Evolutionary conservation across 2,329 filamentous ascomycete species (phyloP), one percentile per base, ranked within the genome.

Genomic region (Incumbomyces delicatus): DNA sequence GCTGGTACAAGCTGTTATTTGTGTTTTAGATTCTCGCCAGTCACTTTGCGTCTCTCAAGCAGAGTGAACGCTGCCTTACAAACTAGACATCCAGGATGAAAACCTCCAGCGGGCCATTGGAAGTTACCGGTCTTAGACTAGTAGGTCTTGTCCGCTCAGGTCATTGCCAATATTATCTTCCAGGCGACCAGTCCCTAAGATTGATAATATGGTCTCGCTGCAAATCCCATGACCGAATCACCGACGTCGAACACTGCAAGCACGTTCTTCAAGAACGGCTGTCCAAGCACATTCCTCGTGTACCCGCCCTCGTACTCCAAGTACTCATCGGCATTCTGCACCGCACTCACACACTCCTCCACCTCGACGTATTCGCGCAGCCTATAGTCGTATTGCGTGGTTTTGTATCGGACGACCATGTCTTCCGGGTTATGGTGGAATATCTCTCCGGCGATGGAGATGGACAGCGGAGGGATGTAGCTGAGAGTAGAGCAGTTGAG

Each of bases 181-280:
- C n/a, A n/a, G n/a, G n/a, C n/a, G n/a, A 27, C 22, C 8, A 8
- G 22, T 14, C 5, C 16, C 35, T 31, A 44, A 10, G 31, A 35
- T 14, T 44, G 6, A 36, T 44, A 44, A n/a, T 44, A 35, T 11
- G 30, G 6, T 18, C 41, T 35, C 7, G 31, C 32, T 11, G 31
- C 32, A 20, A 44, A 35, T 20, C 31, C 41, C 11, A 44, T 22
- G 16, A 22, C 27, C n/a, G n/a, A 18, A 13, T 61, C 66, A 8
- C 70, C 71, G 48, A 75, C 63, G 60, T 75, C 73, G 58, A 71
- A 74, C 1, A 75, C 70, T 6, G 66, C 60, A 2, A 75, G 58
- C 1, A 75, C 72, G 50, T 71, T 74, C 58, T 71, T 73, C 57
- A 73, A 59, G 51, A 72, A 74, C 3, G 65, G 59, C 43, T 69